These are phyloP conservation scores for Liriodendron chinense DNA, from an alignment of 164 flowering plant genomes.

Conservation along the genomic window DNA sequence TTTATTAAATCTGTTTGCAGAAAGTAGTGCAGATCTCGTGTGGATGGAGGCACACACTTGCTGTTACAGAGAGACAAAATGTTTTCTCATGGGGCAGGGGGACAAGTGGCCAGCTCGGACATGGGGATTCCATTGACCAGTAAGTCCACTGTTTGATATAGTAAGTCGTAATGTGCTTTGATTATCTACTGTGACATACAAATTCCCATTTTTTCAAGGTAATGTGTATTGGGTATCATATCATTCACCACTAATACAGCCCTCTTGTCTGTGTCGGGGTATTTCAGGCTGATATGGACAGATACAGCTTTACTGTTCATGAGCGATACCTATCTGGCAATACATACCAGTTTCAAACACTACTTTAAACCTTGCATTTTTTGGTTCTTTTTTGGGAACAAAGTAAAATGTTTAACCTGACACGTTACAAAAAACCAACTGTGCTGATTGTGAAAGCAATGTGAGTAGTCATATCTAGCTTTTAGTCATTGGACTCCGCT, in stretches of 20 bases:
- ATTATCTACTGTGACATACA: not conserved
- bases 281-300: too few relatives aligned
- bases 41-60: conserved; percentile 98
- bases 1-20: conserved; percentile 36
- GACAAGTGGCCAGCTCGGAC: conserved; percentile 98
- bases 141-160: conserved; percentile 27
- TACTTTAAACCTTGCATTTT: too few relatives aligned
- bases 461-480: not conserved
- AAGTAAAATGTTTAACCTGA: not conserved
- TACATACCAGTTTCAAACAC: too few relatives aligned
- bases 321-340: too few relatives aligned
- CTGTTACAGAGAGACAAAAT: conserved; percentile 71
- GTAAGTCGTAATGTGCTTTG: not conserved
- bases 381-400: too few relatives aligned
- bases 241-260: too few relatives aligned
- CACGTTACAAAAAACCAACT: not conserved
- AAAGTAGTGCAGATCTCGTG: conserved; percentile 86
- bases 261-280: too few relatives aligned
- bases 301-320: too few relatives aligned
- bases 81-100: conserved; percentile 98
- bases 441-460: not conserved
- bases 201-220: not conserved
- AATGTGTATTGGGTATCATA: too few relatives aligned
- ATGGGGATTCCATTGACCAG: conserved; percentile 73
- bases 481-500: too few relatives aligned